A percentile compares a stretch with the other conserved stretches of the same genome.
phyloP scores from a whole-genome alignment of 371 early-diverging fungal genomes.

The Mucor racemosus region DNA sequence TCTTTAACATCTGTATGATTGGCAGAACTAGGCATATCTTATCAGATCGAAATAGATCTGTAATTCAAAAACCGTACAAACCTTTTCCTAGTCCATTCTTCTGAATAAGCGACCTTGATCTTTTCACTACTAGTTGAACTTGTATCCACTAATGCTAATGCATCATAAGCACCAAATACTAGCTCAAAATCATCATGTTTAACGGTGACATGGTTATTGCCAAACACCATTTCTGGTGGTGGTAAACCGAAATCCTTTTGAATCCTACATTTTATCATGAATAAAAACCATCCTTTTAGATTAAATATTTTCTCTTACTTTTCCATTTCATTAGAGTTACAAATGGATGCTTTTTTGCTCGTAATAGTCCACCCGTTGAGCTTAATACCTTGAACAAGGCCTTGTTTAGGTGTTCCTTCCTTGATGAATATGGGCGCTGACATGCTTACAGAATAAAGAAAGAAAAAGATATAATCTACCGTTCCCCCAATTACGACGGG shows the following conservation, averaged over 20 bases:
- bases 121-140: conserved; percentile 61
- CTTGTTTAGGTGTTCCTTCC: conserved; percentile 38
- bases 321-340: conserved; percentile 74
- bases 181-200: conserved; percentile 49
- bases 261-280: conserved; percentile 36
- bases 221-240: conserved; percentile 96
- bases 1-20: conserved; percentile 79
- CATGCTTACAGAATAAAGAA: not conserved
- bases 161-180: conserved; percentile 74
- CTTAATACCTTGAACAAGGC: conserved; percentile 57
- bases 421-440: conserved; percentile 34
- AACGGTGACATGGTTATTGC: conserved; percentile 72
- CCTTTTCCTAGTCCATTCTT: conserved; percentile 85
- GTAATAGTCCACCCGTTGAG: conserved; percentile 69
- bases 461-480: not conserved
- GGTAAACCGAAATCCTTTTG: conserved; percentile 72
- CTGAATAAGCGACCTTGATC: conserved; percentile 84
- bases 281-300: not conserved
- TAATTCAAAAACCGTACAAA: conserved; percentile 24
- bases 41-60: not conserved
- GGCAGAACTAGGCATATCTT: conserved; percentile 33
- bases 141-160: conserved; percentile 73
- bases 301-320: conserved; percentile 41
- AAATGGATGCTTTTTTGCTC: conserved; percentile 70
- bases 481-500: not conserved